A percentile compares a stretch with the other conserved stretches of the same genome.
phyloP scores from a whole-genome alignment of 2,329 filamentous ascomycete species.

The Calonectria honghensis region DNA sequence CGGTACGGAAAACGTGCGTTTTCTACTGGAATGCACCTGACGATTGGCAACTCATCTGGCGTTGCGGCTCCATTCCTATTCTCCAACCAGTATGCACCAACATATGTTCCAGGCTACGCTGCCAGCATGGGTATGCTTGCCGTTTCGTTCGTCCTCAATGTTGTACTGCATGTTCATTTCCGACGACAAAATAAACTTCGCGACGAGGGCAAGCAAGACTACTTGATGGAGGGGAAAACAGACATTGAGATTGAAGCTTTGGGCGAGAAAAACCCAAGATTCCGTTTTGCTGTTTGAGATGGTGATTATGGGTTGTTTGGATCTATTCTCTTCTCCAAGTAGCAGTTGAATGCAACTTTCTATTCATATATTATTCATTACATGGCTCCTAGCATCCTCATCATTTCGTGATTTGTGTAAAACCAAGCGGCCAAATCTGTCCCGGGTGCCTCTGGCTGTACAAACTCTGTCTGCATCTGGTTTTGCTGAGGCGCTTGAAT shows the following conservation, averaged over 20 bases:
- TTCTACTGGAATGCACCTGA: slow-evolving; percentile 77
- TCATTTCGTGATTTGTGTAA: slow-evolving; percentile 36
- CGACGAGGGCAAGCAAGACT: slow-evolving; percentile 61
- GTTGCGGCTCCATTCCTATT: slow-evolving; percentile 78
- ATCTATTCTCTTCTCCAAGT: background rate
- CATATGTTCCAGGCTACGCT: slow-evolving; percentile 70
- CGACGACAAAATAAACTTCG: slow-evolving; percentile 60
- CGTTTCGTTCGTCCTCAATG: slow-evolving; percentile 57
- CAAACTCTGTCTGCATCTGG: slow-evolving; percentile 11
- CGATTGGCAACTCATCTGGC: slow-evolving; percentile 77
- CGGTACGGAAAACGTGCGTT: slow-evolving; percentile 79
- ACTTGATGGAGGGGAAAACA: slow-evolving; percentile 63
- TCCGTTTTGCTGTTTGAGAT: slow-evolving; percentile 52
- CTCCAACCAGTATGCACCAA: slow-evolving; percentile 63
- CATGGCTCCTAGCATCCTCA: slow-evolving; percentile 36
- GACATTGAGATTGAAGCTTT: slow-evolving; percentile 64
- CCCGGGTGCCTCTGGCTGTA: background rate
- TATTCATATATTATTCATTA: background rate
- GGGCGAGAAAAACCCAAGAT: slow-evolving; percentile 64
- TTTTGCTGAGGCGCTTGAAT: background rate
- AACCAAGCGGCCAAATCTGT: slow-evolving; percentile 37
- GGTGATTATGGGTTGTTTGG: background rate
- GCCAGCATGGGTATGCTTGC: slow-evolving; percentile 70
- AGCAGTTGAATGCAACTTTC: background rate
- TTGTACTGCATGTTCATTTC: slow-evolving; percentile 56